Percentiles rank a stretch among this genome's conserved stretches.
These are phyloP conservation scores for Bipolaris victoriae DNA, from an alignment of 2,329 filamentous ascomycete genomes.

Conservation along the genomic window DNA sequence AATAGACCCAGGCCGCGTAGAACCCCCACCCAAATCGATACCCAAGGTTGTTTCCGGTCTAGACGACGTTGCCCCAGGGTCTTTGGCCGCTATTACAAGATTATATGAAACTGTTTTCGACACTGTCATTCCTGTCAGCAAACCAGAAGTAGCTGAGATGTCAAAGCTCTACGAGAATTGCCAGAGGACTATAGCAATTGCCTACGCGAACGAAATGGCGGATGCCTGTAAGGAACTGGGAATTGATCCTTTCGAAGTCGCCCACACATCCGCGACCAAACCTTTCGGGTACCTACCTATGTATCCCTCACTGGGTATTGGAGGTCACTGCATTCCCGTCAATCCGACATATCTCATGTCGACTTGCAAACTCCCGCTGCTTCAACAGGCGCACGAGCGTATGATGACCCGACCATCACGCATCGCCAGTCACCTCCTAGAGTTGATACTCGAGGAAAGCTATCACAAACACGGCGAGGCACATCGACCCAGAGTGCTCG, in stretches of 20 bases:
- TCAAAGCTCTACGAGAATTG: conserved; percentile 66
- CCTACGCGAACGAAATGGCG: conserved; percentile 64
- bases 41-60: conserved; percentile 63
- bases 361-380: conserved; percentile 56
- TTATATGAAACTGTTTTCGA: conserved; percentile 59
- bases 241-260: conserved; percentile 61
- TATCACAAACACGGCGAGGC: background rate
- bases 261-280: conserved; percentile 56
- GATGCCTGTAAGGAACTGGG: conserved; percentile 56
- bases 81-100: conserved; percentile 52
- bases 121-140: conserved; percentile 56
- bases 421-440: conserved; percentile 29
- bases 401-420: conserved; percentile 54
- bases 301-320: conserved; percentile 58
- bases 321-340: conserved; percentile 63
- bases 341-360: conserved; percentile 62
- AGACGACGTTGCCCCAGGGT: conserved; percentile 37
- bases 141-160: conserved; percentile 64
- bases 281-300: conserved; percentile 55
- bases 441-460: background rate
- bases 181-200: conserved; percentile 62
- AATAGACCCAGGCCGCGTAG: conserved; percentile 59
- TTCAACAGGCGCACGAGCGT: conserved; percentile 51
- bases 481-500: conserved; percentile 33
- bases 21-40: conserved; percentile 50